Conservation (phyloP, 805 yeast species). For the Hagleromyces aurorensis region DNA sequence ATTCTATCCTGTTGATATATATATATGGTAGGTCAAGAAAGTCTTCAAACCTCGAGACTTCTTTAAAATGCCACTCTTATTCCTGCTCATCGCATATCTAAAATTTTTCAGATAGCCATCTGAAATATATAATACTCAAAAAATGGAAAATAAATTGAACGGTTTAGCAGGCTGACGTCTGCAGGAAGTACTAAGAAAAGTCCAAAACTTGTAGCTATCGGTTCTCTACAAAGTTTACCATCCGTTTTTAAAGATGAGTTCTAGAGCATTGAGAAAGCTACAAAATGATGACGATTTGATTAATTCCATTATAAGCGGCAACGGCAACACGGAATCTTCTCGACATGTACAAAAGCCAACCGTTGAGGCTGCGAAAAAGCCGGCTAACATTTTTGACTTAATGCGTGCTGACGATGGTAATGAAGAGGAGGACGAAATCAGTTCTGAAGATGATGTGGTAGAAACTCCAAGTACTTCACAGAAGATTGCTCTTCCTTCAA, state of each 20-base stretch:
- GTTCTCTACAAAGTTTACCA: too few relatives aligned
- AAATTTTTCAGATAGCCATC: constrained; percentile 7
- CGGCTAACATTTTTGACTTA: constrained; percentile 23
- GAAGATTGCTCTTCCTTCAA: constrained; percentile 10
- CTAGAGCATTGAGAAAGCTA: constrained; percentile 31
- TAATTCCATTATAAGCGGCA: constrained; percentile 14
- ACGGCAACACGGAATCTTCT: constrained; percentile 4
- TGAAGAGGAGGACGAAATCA: constrained; percentile 9
- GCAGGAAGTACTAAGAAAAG: neutral
- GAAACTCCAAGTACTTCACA: constrained; percentile 2
- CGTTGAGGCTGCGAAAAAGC: constrained; percentile 5
- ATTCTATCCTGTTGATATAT: neutral
- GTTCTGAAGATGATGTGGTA: constrained; percentile 8
- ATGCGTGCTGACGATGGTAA: constrained; percentile 20
- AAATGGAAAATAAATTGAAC: neutral
- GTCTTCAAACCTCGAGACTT: neutral
- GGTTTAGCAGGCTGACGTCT: neutral
- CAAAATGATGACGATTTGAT: constrained; percentile 27
- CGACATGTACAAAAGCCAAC: constrained; percentile 1
- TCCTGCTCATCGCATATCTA: constrained; percentile 8
- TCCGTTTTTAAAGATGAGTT: constrained; percentile 32
- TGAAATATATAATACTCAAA: constrained; percentile 1
- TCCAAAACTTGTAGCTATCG: too few relatives aligned
- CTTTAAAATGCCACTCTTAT: constrained; percentile 5
- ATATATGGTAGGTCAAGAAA: neutral